phyloP scores from a whole-genome alignment of 805 yeast species.

The Komagataella mondaviorum region DNA sequence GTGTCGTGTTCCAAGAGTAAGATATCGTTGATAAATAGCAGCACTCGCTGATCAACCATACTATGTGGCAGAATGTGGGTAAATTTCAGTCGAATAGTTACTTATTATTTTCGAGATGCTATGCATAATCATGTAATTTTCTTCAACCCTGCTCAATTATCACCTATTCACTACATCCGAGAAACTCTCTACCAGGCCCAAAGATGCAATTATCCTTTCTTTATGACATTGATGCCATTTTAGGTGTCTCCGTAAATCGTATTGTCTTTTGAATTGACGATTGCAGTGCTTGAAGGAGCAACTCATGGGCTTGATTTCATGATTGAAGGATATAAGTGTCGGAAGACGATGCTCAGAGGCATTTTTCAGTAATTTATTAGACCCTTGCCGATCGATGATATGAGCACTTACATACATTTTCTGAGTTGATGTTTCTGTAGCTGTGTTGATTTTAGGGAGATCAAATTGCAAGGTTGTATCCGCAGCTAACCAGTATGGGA shows the following conservation, averaged over 20 bases:
- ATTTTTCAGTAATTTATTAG: background rate
- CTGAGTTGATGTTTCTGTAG: background rate
- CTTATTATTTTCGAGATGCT: no score
- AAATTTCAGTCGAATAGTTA: no score
- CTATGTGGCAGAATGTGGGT: no score
- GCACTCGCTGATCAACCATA: no score
- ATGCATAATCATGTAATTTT: no score
- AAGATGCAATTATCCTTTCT: background rate
- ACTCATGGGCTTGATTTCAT: slow-evolving; percentile 17
- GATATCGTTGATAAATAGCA: no score
- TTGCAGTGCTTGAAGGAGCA: slow-evolving; percentile 38
- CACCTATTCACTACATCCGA: background rate
- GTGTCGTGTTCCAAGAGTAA: no score
- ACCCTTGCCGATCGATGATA: background rate
- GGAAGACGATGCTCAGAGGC: background rate
- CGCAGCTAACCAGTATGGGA: background rate
- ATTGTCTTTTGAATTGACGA: slow-evolving; percentile 35
- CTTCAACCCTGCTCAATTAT: background rate
- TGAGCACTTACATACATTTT: background rate
- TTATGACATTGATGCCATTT: slow-evolving; percentile 31
- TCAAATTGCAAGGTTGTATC: background rate
- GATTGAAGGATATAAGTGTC: slow-evolving; percentile 24
- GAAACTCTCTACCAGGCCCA: background rate
- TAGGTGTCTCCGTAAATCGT: slow-evolving; percentile 35
- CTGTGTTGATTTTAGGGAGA: background rate